phyloP scores from a whole-genome alignment of 768 basidiomycete genomes.

The Pholiota molesta region DNA sequence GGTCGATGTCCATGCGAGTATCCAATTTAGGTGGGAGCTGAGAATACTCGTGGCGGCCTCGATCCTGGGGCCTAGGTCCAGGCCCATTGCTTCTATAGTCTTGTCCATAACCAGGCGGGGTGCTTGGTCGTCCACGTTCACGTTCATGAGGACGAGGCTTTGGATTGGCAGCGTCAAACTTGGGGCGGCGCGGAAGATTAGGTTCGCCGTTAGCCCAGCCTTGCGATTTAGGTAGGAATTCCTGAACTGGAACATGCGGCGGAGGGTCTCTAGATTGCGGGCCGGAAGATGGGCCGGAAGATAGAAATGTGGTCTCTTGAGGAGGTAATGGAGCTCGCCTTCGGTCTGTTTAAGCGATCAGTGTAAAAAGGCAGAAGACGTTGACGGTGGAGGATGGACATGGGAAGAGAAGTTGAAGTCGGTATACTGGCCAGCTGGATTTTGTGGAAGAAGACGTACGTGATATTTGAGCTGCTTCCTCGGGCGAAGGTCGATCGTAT shows the following conservation, averaged over 20 bases:
- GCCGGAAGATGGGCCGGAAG: conserved; percentile 3
- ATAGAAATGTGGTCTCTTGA: conserved; percentile 39
- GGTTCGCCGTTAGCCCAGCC: conserved; percentile 15
- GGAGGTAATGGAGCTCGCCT: conserved; percentile 48
- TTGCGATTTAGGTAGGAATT: conserved; percentile 4
- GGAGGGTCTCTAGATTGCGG: conserved; percentile 11
- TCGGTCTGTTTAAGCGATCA: conserved; percentile 30
- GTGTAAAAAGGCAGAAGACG: not conserved
- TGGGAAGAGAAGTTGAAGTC: conserved; percentile 19
- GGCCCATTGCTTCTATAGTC: not conserved
- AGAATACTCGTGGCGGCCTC: conserved; percentile 12
- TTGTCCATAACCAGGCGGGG: not conserved
- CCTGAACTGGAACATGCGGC: conserved; percentile 5
- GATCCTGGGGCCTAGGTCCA: conserved; percentile 11
- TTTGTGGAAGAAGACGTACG: conserved; percentile 35
- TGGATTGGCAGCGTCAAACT: not conserved
- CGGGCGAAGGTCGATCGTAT: conserved; percentile 13
- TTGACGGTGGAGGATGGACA: conserved; percentile 9
- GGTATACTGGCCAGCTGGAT: conserved; percentile 15
- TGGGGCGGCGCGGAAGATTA: conserved; percentile 5
- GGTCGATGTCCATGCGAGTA: conserved; percentile 30
- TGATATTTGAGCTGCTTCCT: conserved; percentile 25
- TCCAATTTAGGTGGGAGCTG: conserved; percentile 21
- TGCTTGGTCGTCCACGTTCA: not conserved
- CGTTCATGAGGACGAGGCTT: conserved; percentile 4